Conservation (phyloP, 208 protist genomes). For the Leishmania gerbilli region DNA sequence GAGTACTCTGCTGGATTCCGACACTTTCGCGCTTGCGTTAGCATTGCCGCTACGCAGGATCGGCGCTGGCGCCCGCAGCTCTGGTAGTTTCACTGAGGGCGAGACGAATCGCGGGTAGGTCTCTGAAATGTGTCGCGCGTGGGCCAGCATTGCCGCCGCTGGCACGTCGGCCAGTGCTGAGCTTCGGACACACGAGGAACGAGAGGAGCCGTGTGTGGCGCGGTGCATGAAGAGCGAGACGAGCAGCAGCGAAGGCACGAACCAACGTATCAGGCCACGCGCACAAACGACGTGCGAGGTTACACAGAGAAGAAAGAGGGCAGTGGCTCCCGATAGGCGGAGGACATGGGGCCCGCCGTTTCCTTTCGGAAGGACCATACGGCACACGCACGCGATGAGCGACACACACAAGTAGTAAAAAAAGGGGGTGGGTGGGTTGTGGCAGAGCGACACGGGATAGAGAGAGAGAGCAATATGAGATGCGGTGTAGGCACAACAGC, state of each 20-base stretch:
- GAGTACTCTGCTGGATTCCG: neutral
- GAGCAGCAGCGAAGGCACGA: neutral
- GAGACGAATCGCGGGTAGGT: neutral
- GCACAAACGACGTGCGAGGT: neutral
- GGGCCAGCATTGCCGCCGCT: neutral
- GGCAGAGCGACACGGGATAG: neutral
- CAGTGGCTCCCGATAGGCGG: neutral
- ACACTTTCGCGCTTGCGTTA: neutral
- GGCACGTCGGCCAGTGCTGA: no score
- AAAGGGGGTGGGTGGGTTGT: no score
- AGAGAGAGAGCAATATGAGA: neutral
- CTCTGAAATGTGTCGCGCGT: neutral
- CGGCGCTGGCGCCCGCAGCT: neutral
- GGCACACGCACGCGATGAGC: neutral
- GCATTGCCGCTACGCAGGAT: neutral
- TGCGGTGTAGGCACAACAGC: neutral
- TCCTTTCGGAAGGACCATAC: neutral
- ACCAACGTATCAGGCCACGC: neutral
- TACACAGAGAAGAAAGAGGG: neutral
- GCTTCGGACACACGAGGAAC: neutral
- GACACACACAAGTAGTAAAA: neutral
- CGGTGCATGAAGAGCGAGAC: conserved; percentile 6
- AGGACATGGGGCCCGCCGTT: neutral
- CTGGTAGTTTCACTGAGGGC: neutral
- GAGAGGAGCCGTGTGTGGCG: neutral